Evolutionary conservation across 345 rosid genomes (phyloP), one percentile per base, ranked within the genome.

Genomic region (Sonneratia caseolaris): DNA sequence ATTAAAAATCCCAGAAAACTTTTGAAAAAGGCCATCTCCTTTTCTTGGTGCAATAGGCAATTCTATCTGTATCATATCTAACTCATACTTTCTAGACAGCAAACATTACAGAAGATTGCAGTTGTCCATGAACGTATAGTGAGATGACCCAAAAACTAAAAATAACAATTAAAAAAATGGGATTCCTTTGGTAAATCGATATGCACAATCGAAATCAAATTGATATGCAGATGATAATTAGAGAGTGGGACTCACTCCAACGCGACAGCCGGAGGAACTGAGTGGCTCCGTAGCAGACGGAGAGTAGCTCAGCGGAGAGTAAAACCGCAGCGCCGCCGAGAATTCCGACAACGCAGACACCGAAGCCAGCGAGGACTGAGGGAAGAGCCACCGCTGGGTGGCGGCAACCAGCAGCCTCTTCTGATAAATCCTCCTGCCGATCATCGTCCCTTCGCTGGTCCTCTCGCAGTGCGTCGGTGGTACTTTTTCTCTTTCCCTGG

Each of bases 171-270:
- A 15, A 35, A 0, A 35, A 62, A 24, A 0, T 27, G 66, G 5
- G 38, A 62, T 57, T 22, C 32, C 8, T 6, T 22, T n/a, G 62
- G 27, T 22, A n/a, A 5, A 0, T 57, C 35, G 14, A 21, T 22
- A 1, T 22, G 32, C 64, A 19, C 11, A 57, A 57, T 62, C 66
- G 37, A 21, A 57, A 40, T 32, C 42, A 51, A 38, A 49, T 13
- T 65, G 35, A 19, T 70, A 8, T 66, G 66, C 24, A 13, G 55
- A 36, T 22, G 70, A 37, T 32, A 19, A 15, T 53, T 53, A 68
- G 72, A 55, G 51, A 42, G 62, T 45, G 22, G 32, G 19, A 80
- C 88, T 81, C 81, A 86, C 88, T 22, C 71, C 24, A 32, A 74
- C 8, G 14, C 72, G 42, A 51, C 35, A 68, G 49, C 38, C 64